phyloP scores from a whole-genome alignment of 257 asterid genomes.

The Lycium barbarum region DNA sequence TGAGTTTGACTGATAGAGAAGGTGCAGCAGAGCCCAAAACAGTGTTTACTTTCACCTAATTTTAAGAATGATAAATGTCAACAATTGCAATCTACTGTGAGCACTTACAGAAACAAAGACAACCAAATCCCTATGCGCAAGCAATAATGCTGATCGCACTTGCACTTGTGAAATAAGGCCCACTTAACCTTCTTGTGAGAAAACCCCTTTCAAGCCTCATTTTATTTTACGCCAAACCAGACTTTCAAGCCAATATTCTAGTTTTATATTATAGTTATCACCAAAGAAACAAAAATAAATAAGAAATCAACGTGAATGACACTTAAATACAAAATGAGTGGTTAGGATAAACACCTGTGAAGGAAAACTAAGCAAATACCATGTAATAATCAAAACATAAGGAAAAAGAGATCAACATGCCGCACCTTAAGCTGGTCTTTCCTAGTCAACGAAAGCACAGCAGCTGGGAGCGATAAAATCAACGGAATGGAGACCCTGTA shows the following conservation, averaged over 20 bases:
- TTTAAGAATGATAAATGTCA: conserved; percentile 27
- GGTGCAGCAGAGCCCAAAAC: conserved; percentile 87
- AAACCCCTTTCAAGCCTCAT: conserved; percentile 11
- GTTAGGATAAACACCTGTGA: background rate
- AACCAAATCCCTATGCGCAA: conserved; percentile 7
- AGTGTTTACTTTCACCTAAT: conserved; percentile 78
- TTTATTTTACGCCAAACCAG: background rate
- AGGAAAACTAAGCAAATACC: background rate
- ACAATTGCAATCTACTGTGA: conserved; percentile 7
- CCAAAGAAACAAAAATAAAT: background rate
- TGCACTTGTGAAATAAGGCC: background rate
- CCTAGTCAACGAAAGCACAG: conserved; percentile 78
- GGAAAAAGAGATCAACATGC: conserved; percentile 22
- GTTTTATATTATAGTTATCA: background rate
- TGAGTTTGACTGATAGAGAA: conserved; percentile 80
- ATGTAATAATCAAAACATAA: background rate
- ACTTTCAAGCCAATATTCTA: conserved; percentile 5
- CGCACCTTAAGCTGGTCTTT: conserved; percentile 88
- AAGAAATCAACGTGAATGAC: background rate
- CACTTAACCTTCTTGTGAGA: background rate
- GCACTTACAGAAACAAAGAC: background rate
- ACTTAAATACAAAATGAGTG: background rate
- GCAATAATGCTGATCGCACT: background rate
- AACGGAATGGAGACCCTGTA: conserved; percentile 84
- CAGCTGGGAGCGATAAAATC: conserved; percentile 80